A percentile compares a stretch with the other conserved stretches of the same genome.
phyloP scores from a whole-genome alignment of 352 stramenopile species.

The Blastocystis sp. region DNA sequence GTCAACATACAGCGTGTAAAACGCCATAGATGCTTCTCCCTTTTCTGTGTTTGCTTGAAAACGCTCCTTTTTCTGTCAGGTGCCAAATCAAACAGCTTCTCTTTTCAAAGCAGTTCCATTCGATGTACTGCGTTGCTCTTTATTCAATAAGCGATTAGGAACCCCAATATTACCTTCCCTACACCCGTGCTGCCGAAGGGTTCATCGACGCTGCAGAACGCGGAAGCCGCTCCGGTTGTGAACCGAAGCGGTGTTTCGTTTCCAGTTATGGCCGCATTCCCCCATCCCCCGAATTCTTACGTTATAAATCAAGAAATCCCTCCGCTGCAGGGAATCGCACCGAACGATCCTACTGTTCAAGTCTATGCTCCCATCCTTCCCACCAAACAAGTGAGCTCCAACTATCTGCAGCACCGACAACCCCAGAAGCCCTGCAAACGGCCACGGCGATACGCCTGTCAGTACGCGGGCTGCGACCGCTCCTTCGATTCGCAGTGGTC shows the following conservation, averaged over 20 bases:
- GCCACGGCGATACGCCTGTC: conserved; percentile 34
- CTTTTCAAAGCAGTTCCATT: not conserved
- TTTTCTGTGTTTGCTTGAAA: not conserved
- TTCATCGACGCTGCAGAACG: not conserved
- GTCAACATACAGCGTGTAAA: not conserved
- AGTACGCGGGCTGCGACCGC: conserved; percentile 47
- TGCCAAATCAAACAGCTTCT: not conserved
- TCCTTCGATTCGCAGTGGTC: conserved; percentile 64
- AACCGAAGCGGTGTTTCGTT: conserved; percentile 40
- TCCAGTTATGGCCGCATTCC: conserved; percentile 35
- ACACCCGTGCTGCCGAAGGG: not conserved
- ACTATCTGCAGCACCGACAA: conserved; percentile 18
- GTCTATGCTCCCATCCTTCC: not conserved
- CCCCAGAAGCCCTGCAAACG: conserved; percentile 43
- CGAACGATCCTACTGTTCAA: not conserved
- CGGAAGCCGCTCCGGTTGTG: conserved; percentile 4
- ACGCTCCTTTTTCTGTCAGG: not conserved
- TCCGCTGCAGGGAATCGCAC: not conserved
- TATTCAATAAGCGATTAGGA: not conserved
- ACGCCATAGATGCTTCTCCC: not conserved
- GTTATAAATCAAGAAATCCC: conserved; percentile 45
- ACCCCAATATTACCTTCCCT: conserved; percentile 33
- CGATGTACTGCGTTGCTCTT: not conserved
- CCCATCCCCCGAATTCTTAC: not conserved
- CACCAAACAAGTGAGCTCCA: not conserved